These are phyloP conservation scores for Ophiostoma sp. DNA, from an alignment of 2,329 filamentous ascomycete species.

Conservation along the genomic window DNA sequence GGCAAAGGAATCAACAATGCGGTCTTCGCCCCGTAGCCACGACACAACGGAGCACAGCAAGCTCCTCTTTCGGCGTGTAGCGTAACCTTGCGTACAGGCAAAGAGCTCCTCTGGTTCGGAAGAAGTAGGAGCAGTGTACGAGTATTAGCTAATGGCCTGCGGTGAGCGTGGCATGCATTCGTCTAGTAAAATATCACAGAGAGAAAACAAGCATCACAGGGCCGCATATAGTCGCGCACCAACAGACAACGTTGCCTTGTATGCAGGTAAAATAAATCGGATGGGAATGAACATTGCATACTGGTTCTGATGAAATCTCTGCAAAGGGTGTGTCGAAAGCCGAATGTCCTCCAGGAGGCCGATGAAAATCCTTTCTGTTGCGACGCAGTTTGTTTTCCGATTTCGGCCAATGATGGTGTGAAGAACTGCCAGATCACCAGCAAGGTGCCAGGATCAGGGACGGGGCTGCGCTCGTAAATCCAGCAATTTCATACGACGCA, in stretches of 20 bases:
- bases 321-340: neutral
- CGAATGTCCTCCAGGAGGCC: neutral
- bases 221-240: too few relatives aligned
- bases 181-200: too few relatives aligned
- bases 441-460: slow-evolving; percentile 1
- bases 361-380: neutral
- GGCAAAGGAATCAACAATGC: neutral
- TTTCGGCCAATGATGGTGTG: slow-evolving; percentile 11
- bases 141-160: neutral
- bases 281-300: neutral
- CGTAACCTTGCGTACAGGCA: too few relatives aligned
- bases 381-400: slow-evolving; percentile 2
- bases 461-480: neutral
- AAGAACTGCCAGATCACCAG: slow-evolving; percentile 6
- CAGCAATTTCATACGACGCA: too few relatives aligned
- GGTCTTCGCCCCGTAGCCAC: neutral
- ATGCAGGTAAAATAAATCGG: neutral
- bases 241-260: neutral
- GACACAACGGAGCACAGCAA: slow-evolving; percentile 7
- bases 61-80: neutral
- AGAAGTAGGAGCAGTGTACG: neutral
- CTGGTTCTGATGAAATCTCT: neutral
- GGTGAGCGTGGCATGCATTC: too few relatives aligned
- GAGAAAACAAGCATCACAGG: too few relatives aligned
- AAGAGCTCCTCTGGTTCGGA: neutral